Percentiles rank a stretch among this genome's conserved stretches.
These are phyloP conservation scores for Luvunga scandens DNA, from an alignment of 345 rosid genomes.

Conservation along the genomic window DNA sequence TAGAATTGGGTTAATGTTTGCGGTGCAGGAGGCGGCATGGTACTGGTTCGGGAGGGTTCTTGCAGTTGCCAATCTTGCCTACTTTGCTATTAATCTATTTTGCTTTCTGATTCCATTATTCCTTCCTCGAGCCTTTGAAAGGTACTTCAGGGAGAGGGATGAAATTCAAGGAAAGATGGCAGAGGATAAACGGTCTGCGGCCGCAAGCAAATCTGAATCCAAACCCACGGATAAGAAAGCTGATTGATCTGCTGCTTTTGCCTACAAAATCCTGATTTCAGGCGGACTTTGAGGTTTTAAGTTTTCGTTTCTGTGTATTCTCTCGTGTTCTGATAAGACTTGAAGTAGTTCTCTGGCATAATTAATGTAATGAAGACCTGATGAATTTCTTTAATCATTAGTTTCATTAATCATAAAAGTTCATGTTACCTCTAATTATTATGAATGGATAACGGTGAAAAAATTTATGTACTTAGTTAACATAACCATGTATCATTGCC, in stretches of 20 bases:
- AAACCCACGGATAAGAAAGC: constrained; percentile 43
- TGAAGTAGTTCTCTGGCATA: not conserved
- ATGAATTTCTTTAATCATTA: not conserved
- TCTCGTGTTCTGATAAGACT: not conserved
- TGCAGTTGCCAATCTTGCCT: constrained; percentile 52
- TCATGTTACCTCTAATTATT: not conserved
- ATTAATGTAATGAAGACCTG: not conserved
- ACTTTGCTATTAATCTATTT: constrained; percentile 71
- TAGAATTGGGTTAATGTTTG: not conserved
- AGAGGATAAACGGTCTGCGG: constrained; percentile 45
- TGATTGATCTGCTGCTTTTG: constrained; percentile 27
- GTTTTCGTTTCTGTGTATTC: not conserved
- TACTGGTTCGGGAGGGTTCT: constrained; percentile 79
- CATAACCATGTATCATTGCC: too few relatives aligned
- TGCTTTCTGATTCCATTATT: constrained; percentile 75
- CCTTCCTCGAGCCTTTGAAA: constrained; percentile 82
- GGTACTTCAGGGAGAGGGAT: constrained; percentile 53
- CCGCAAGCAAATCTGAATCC: constrained; percentile 22
- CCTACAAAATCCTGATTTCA: not conserved
- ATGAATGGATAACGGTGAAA: not conserved
- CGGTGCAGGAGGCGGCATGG: constrained; percentile 53
- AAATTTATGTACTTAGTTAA: not conserved
- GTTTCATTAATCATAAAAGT: not conserved
- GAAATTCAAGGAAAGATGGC: constrained; percentile 51
- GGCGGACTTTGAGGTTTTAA: not conserved